Evolutionary conservation across 2,329 filamentous ascomycete species (phyloP).

Genomic region (Pseudogymnoascus sp.): DNA sequence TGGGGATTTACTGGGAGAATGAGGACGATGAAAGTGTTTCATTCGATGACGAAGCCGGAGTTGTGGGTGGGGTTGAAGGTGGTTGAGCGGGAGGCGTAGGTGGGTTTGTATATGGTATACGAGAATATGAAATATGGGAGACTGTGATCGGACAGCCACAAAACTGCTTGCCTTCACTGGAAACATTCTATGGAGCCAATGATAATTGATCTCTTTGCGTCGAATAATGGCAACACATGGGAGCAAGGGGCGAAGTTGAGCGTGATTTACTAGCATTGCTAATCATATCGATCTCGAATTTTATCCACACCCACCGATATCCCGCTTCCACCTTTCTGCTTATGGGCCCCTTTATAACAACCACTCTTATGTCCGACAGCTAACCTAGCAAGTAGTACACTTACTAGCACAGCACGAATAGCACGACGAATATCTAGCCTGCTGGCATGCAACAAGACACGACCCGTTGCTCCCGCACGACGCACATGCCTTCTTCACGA

Average conservation of each 20-base stretch:
- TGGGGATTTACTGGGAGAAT: not conserved
- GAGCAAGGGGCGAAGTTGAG: not conserved
- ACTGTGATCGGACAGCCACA: not conserved
- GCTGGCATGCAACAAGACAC: not conserved
- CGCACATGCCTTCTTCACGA: too few species aligned
- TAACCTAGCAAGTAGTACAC: not conserved
- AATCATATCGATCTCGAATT: not conserved
- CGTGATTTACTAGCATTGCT: not conserved
- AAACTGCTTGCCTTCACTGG: not conserved
- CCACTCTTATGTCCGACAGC: not conserved
- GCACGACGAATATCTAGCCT: not conserved
- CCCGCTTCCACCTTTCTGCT: not conserved
- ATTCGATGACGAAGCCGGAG: constrained; percentile 1
- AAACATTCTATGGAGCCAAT: not conserved
- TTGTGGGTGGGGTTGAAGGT: not conserved
- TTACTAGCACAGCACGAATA: not conserved
- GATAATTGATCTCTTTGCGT: not conserved
- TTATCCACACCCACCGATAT: not conserved
- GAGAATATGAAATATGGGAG: not conserved
- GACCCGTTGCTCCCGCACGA: too few species aligned
- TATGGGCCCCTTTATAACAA: too few species aligned
- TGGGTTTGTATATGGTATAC: not conserved
- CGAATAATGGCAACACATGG: not conserved
- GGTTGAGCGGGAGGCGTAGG: not conserved
- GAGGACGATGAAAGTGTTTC: not conserved